A percentile compares a stretch with the other conserved stretches of the same genome.
Conservation (phyloP, 1,284 basidiomycete species). For the Tetrapyrgos nigripes region DNA sequence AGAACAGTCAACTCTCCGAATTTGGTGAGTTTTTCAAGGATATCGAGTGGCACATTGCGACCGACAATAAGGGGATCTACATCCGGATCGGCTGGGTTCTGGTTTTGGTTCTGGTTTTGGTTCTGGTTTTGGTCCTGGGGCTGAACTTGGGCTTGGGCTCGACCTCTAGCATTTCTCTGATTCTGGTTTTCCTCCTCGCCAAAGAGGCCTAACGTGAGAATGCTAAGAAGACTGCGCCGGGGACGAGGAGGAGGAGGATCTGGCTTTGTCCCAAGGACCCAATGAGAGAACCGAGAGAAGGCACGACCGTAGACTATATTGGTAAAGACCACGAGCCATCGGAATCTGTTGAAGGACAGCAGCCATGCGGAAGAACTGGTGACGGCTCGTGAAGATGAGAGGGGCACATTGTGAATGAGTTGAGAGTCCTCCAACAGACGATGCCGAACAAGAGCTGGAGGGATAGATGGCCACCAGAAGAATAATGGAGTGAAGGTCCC, state of each 20-base stretch:
- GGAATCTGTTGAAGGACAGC: constrained; percentile 2
- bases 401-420: neutral
- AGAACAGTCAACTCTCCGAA: constrained; percentile 8
- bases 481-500: constrained; percentile 10
- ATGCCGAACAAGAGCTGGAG: constrained; percentile 8
- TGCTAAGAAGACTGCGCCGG: neutral
- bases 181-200: neutral
- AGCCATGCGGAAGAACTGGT: neutral
- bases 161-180: neutral
- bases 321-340: neutral
- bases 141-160: neutral
- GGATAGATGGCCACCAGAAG: constrained; percentile 14
- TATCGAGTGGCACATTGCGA: neutral
- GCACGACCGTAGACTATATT: constrained; percentile 9
- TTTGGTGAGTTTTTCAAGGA: constrained; percentile 10
- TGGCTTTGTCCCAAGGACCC: constrained; percentile 13
- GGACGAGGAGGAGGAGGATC: constrained; percentile 1
- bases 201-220: constrained; percentile 1
- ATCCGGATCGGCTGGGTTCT: too few relatives aligned
- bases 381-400: neutral
- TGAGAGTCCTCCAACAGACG: constrained; percentile 6
- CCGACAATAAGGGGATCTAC: too few relatives aligned
- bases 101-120: neutral
- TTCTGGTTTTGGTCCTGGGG: constrained; percentile 4
- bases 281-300: constrained; percentile 9